Evolutionary conservation across 2,329 filamentous ascomycete genomes (phyloP).

Genomic region (Cucurbitaria berberidis): DNA sequence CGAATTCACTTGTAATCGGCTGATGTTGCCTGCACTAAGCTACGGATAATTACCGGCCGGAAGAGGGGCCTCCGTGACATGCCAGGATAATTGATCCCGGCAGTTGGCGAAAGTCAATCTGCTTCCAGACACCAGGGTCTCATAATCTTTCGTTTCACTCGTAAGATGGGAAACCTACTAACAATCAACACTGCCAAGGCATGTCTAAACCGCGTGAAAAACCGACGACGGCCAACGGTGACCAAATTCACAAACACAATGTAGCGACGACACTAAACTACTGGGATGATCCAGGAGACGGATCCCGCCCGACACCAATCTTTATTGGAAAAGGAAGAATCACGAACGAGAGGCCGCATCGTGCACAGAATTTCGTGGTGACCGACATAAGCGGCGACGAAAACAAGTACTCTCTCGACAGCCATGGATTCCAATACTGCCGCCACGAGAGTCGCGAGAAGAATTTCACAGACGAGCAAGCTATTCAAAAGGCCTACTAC

Average conservation of each 20-base stretch:
- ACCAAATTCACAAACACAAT: constrained; percentile 17
- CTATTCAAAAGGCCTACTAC: constrained; percentile 24
- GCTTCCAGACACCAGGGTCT: not conserved
- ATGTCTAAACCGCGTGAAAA: not conserved
- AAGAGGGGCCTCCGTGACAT: constrained; percentile 8
- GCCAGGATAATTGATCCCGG: constrained; percentile 13
- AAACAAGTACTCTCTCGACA: constrained; percentile 24
- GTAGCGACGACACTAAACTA: constrained; percentile 30
- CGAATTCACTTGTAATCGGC: not conserved
- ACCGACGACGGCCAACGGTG: not conserved
- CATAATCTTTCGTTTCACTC: not conserved
- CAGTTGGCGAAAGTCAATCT: constrained; percentile 12
- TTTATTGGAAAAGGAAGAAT: constrained; percentile 31
- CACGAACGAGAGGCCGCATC: constrained; percentile 29
- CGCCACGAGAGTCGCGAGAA: constrained; percentile 23
- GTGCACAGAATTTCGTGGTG: constrained; percentile 26
- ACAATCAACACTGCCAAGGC: not conserved
- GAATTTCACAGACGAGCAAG: constrained; percentile 24
- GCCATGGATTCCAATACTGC: constrained; percentile 30
- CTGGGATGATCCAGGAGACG: constrained; percentile 32
- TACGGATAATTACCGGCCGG: constrained; percentile 13
- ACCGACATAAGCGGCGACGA: constrained; percentile 28
- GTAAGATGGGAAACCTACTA: not conserved
- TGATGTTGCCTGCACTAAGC: not conserved
- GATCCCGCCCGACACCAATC: constrained; percentile 28